These are phyloP conservation scores for Camptophora hylomeconis DNA, from an alignment of 2,329 filamentous ascomycete species.

Conservation along the genomic window DNA sequence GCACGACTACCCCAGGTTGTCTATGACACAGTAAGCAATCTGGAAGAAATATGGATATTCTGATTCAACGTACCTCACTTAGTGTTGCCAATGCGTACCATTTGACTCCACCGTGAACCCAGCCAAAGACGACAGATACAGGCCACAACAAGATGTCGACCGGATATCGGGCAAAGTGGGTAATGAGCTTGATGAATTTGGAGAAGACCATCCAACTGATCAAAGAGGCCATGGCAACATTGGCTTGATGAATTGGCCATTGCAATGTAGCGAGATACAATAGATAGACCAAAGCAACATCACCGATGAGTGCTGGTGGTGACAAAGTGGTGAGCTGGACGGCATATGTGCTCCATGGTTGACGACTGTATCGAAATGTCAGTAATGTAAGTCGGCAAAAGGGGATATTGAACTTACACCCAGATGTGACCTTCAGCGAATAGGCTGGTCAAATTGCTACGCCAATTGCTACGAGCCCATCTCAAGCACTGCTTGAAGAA, in stretches of 20 bases:
- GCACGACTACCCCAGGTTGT: constrained; percentile 93
- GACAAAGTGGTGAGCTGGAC: constrained; percentile 87
- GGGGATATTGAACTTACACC: constrained; percentile 50
- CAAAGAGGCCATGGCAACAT: constrained; percentile 47
- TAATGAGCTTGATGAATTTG: constrained; percentile 82
- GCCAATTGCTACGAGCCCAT: constrained; percentile 96
- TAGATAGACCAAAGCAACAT: constrained; percentile 57
- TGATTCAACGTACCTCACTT: constrained; percentile 53
- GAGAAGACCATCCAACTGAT: constrained; percentile 70
- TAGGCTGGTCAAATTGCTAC: constrained; percentile 87
- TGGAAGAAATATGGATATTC: background rate
- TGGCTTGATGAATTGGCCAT: constrained; percentile 43
- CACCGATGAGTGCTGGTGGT: constrained; percentile 68
- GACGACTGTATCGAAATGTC: constrained; percentile 53
- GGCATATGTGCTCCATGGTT: constrained; percentile 87
- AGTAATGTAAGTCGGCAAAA: constrained; percentile 12
- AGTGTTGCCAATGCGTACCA: constrained; percentile 73
- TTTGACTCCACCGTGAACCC: constrained; percentile 87
- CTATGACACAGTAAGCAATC: constrained; percentile 34
- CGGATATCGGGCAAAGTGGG: constrained; percentile 74
- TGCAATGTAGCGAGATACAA: constrained; percentile 55
- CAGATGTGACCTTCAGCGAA: constrained; percentile 72
- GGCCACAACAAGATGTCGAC: constrained; percentile 68
- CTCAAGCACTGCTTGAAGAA: constrained; percentile 88
- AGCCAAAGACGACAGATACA: constrained; percentile 80